Base-by-base conservation (phyloP, 257 asterid species). In the Salvia miltiorrhiza region DNA sequence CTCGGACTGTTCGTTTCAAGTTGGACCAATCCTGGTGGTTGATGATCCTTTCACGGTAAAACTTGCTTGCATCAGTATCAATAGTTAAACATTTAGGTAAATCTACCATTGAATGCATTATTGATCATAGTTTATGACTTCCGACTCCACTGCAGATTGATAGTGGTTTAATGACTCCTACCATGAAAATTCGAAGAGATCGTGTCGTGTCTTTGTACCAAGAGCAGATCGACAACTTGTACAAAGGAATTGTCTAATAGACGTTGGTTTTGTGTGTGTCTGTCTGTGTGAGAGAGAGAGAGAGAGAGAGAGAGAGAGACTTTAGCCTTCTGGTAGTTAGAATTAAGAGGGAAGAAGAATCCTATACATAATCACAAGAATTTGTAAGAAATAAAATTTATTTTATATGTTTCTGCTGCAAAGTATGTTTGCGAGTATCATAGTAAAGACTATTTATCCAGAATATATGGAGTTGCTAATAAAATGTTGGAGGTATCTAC, bases 181-280 rank as follows among this genome's bases (percentile, higher is more conserved):
- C 97, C 35, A 90, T 93, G 99, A 90, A 93, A 80, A 79, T 90
- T 39, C 84, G 85, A 77, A 84, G 99, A 56, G 97, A 93, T 58
- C 79, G 50, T 78, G 96, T 90, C 28, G 88, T 77, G 19, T 79
- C 80, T 44, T 49, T 80, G 55, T 88, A 80, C 87, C 75, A 74
- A 79, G 91, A 87, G 78, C 86, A 90, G 76, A 88, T 93, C 48
- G 82, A 82, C 41, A 72, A 73, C 79, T 16, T 93, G 33, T 88
- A 78, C 88, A 83, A 78, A 77, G 78, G 81, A 83, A 23, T 35
- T 55, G 32, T 48, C 35, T 26, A 17, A 26, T 10, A 19, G 9
- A 17, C 40, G 20, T 37, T 43, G 48, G 14, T 26, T 62, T 43
- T 41, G 28, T 58, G 65, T 9, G 21, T 26, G 39, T 54, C 17